Base-by-base conservation (phyloP, 345 rosid species). In the Pugionium cornutum region DNA sequence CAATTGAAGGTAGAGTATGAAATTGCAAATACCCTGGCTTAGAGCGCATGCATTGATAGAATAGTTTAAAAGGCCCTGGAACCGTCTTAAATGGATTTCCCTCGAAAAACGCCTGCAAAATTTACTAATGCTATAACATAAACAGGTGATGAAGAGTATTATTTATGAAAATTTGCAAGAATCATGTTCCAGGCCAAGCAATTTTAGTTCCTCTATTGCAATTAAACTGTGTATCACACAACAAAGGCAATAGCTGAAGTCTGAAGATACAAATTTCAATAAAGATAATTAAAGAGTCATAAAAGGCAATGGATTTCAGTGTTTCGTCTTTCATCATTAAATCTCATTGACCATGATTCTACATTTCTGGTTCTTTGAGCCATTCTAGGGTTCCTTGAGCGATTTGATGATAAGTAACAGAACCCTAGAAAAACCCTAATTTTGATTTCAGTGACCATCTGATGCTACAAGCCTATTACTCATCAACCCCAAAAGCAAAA, bases 61-160 rank as follows among this genome's bases (percentile, higher is more conserved):
- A 90, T 57, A 94, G 88, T 72, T 94, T 90, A 53, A 90, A 94
- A 56, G 96, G 95, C 64, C 99, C 99, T 6, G 99, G 99, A 72
- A 94, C 89, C 0, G 97, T 94, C 90, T 88, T 88, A 66, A 94
- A 90, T 32, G 99, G 99, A 77, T 90, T 94, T 43, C 97, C 99
- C 75, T 94, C 99, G 45, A 94, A 90, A 78, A 86, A 80, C 51
- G 99, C 99, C 97, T 90, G 79, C 67, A 79, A 2, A 43, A 2
- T 50, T 53, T 34, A 10, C 51, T 2, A 49, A 49, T 48, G 33
- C n/a, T n/a, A 37, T 57, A 6, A 37, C 39, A 34, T 29, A n/a
- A 6, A 49, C 4, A 48, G 51, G 52, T 26, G 43, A 45, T 1
- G 4, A 59, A 7, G 18, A 32, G 40, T 32, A 1, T 4, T 3